Evolutionary conservation across 2,329 filamentous ascomycete genomes (phyloP).

Genomic region (Aspergillus proliferans): DNA sequence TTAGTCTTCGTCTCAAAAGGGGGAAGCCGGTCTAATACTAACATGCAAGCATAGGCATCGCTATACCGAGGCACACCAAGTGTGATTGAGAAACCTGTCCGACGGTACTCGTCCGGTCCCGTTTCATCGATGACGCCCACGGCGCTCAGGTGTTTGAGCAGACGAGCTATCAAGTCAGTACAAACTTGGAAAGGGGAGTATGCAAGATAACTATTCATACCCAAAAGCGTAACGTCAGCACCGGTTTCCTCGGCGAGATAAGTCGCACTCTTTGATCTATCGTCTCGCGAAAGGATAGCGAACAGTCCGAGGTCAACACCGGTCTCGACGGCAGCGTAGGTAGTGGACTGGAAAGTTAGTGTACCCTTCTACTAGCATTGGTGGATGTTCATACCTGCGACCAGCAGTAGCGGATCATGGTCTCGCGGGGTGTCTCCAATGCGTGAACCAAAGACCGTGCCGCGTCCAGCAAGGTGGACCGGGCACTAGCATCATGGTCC

Average conservation of each 20-base stretch:
- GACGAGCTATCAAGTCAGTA: slow-evolving; percentile 13
- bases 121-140: slow-evolving; percentile 31
- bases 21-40: background rate
- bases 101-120: slow-evolving; percentile 26
- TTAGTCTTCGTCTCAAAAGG: background rate
- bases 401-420: slow-evolving; percentile 45
- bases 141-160: slow-evolving; percentile 30
- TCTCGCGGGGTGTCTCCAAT: slow-evolving; percentile 44
- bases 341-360: slow-evolving; percentile 7
- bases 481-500: slow-evolving; percentile 5
- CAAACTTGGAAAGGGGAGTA: background rate
- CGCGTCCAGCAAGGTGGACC: slow-evolving; percentile 11
- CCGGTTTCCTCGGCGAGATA: slow-evolving; percentile 16
- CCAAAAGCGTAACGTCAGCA: slow-evolving; percentile 12
- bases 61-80: slow-evolving; percentile 17
- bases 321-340: slow-evolving; percentile 18
- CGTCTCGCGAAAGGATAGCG: slow-evolving; percentile 13
- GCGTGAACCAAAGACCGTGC: slow-evolving; percentile 15
- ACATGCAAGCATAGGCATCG: slow-evolving; percentile 24
- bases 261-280: slow-evolving; percentile 14
- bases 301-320: slow-evolving; percentile 20
- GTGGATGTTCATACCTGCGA: slow-evolving; percentile 26
- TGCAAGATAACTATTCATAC: slow-evolving; percentile 6
- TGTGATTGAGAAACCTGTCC: slow-evolving; percentile 26
- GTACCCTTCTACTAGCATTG: background rate